These are phyloP conservation scores for Irpex sp. DNA, from an alignment of 1,284 basidiomycete species.

Conservation along the genomic window DNA sequence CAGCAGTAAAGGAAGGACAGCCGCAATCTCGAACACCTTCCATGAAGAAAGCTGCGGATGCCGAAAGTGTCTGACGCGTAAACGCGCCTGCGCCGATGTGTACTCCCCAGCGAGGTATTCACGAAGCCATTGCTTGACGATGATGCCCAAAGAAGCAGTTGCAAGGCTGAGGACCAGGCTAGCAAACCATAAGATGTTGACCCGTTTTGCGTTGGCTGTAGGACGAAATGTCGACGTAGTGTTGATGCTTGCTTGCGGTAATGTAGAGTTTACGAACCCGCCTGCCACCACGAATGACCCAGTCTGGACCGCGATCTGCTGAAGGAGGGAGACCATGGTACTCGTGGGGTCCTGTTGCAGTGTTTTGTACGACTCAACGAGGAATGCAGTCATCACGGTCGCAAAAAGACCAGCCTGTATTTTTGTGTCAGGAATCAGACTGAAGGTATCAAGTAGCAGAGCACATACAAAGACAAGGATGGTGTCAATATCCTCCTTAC, in stretches of 20 bases:
- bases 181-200: constrained; percentile 1
- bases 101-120: not conserved
- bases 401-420: constrained; percentile 1
- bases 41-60: not conserved
- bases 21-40: not conserved
- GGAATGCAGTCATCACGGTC: not conserved
- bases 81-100: not conserved
- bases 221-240: not conserved
- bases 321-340: not conserved
- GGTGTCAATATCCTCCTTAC: not conserved
- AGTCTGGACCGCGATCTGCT: not conserved
- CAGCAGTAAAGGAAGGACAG: not conserved
- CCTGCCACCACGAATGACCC: not conserved
- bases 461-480: not conserved
- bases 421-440: not conserved
- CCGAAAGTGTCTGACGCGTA: not conserved
- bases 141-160: not conserved
- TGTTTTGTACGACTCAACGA: not conserved
- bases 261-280: not conserved
- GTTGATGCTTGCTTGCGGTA: no score
- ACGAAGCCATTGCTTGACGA: constrained; percentile 2
- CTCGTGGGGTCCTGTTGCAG: not conserved
- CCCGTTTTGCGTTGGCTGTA: not conserved
- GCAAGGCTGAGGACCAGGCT: not conserved
- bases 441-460: not conserved